Percentiles rank a stretch among this genome's conserved stretches.
Evolutionary conservation across 2,329 filamentous ascomycete genomes (phyloP).

Genomic region (Hypomyces rosellus): DNA sequence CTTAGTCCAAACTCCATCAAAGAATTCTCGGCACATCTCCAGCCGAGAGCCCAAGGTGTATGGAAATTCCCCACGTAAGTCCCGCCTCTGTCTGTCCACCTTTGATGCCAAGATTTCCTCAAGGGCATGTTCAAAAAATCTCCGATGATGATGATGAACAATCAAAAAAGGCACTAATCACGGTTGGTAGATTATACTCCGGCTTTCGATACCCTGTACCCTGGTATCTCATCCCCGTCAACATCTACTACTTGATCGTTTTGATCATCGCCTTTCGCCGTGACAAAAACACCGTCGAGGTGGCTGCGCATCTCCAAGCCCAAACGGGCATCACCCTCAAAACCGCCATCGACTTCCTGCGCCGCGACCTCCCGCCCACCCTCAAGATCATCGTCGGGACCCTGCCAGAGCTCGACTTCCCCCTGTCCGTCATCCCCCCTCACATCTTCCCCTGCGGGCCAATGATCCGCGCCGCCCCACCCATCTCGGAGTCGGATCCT

Average conservation of each 20-base stretch:
- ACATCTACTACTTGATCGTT: slow-evolving; percentile 28
- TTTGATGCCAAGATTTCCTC: no score
- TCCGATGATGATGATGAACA: background rate
- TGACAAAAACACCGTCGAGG: slow-evolving; percentile 9
- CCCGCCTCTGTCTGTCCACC: background rate
- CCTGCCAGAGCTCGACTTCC: slow-evolving; percentile 33
- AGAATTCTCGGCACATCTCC: slow-evolving; percentile 32
- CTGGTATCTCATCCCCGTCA: slow-evolving; percentile 34
- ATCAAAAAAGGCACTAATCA: background rate
- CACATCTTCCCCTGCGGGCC: slow-evolving; percentile 42
- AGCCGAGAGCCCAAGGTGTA: slow-evolving; percentile 28
- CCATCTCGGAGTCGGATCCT: slow-evolving; percentile 31
- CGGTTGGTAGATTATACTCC: slow-evolving; percentile 32
- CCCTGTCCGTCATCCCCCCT: slow-evolving; percentile 25
- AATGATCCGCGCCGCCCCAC: slow-evolving; percentile 30
- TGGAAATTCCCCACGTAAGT: slow-evolving; percentile 35
- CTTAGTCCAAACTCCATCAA: slow-evolving; percentile 40
- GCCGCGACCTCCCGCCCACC: slow-evolving; percentile 10
- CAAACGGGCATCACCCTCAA: slow-evolving; percentile 14
- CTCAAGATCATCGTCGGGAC: slow-evolving; percentile 22
- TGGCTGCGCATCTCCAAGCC: slow-evolving; percentile 11
- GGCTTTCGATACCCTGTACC: slow-evolving; percentile 41
- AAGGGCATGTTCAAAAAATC: background rate
- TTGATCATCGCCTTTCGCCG: slow-evolving; percentile 2
- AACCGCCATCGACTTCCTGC: slow-evolving; percentile 18